Evolutionary conservation across 1,139 yeast genomes (phyloP).

Genomic region (Yamadazyma atmosphaerica): DNA sequence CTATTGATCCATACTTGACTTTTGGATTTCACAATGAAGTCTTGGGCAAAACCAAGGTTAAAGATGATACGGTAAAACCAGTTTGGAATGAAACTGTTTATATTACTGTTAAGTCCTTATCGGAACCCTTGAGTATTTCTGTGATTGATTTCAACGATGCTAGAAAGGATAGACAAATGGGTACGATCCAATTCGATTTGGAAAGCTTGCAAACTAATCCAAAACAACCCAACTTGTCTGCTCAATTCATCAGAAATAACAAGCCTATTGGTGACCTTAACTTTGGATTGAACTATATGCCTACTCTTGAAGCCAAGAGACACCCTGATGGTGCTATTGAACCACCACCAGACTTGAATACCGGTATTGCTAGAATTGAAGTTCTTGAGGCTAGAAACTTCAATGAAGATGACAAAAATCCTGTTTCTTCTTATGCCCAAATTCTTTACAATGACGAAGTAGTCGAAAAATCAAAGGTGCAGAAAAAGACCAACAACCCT

Average conservation of each 20-base stretch:
- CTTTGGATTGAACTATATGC: conserved; percentile 74
- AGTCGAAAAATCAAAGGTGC: conserved; percentile 54
- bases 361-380: conserved; percentile 77
- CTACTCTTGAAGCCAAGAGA: conserved; percentile 72
- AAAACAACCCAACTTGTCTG: conserved; percentile 50
- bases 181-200: conserved; percentile 74
- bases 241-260: conserved; percentile 72
- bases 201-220: conserved; percentile 61
- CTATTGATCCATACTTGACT: conserved; percentile 88
- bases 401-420: conserved; percentile 33
- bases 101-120: conserved; percentile 68
- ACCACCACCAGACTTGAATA: conserved; percentile 90
- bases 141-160: conserved; percentile 74
- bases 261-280: conserved; percentile 74
- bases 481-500: conserved; percentile 67
- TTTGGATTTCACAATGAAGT: conserved; percentile 60
- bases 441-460: conserved; percentile 62
- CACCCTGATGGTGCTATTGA: conserved; percentile 83
- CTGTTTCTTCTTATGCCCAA: conserved; percentile 69
- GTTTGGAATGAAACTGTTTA: conserved; percentile 80
- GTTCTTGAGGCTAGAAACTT: conserved; percentile 54
- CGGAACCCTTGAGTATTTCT: conserved; percentile 76
- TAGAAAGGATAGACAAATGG: conserved; percentile 72
- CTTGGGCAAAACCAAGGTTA: conserved; percentile 66
- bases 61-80: conserved; percentile 66